Evolutionary conservation across 2,329 filamentous ascomycete genomes (phyloP), one percentile per base, ranked within the genome.

Genomic region (Penicillium vulpinum): DNA sequence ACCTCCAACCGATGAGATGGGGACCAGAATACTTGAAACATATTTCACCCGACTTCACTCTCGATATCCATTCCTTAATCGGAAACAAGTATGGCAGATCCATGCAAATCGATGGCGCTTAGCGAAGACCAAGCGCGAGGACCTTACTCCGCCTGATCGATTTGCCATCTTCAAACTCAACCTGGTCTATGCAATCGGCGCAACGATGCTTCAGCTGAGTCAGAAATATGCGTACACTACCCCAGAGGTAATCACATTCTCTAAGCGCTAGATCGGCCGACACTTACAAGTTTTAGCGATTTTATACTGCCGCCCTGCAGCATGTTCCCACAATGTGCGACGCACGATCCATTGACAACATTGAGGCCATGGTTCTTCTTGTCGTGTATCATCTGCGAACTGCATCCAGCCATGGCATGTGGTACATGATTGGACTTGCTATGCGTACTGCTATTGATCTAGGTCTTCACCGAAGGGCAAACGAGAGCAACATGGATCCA

Each of bases 401-500:
- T 1, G 75, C 78, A 10, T 80, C 80, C 0, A 80, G 78, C 31
- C 78, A 79, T 56, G 80, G 79, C 9, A 74, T 83, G 47, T 83
- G 80, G 80, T 82, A 82, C 62, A 80, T 83, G 75, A 79, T 82
- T 40, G 80, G 81, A 13, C 72, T 83, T 18, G 80, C 80, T 2
- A 82, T 83, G 78, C 76, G 80, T 39, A 82, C 78, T 8, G 79
- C 78, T 51, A 80, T 83, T 47, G 81, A 82, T 55, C 71, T 83
- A 3, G 81, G 80, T 5, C 70, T 83, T 28, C 81, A 83, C 57
- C 73, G 78, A 44, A 79, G 77, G 54, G 76, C 77, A 39, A 76
- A 79, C 54, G 78, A 81, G 57, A 67, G 65, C 28, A 72, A 72
- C 48, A 62, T 78, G 29, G 70, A 78, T 44, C 72, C 71, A 22